phyloP scores from a whole-genome alignment of 1,139 yeast genomes.

The Suhomyces bokatorum region DNA sequence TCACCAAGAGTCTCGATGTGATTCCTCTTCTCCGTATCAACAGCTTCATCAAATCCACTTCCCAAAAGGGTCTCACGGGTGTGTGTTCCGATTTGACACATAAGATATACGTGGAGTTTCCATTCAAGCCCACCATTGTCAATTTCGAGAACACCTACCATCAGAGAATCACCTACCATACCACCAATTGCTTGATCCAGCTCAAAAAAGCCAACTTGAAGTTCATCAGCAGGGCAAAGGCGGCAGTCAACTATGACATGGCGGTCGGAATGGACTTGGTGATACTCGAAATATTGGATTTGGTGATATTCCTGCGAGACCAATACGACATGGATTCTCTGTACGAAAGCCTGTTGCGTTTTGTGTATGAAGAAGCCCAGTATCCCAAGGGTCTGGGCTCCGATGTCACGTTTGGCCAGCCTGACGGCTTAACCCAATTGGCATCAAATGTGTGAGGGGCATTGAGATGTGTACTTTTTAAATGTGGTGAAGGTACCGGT shows the following conservation, averaged over 20 bases:
- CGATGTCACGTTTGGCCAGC: neutral
- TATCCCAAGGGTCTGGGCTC: neutral
- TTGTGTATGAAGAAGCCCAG: constrained; percentile 23
- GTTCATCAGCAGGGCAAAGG: constrained; percentile 17
- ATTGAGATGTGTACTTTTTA: too few relatives aligned
- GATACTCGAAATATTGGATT: constrained; percentile 27
- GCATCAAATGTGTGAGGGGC: neutral
- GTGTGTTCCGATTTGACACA: constrained; percentile 35
- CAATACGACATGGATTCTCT: constrained; percentile 23
- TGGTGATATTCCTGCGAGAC: constrained; percentile 34
- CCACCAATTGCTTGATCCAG: constrained; percentile 26
- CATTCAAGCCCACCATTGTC: constrained; percentile 28
- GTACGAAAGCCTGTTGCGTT: constrained; percentile 18
- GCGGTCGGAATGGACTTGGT: constrained; percentile 17
- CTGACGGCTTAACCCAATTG: neutral
- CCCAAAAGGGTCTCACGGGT: constrained; percentile 27
- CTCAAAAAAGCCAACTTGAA: constrained; percentile 29
- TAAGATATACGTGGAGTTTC: constrained; percentile 32
- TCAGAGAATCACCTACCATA: constrained; percentile 35
- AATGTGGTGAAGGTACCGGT: neutral
- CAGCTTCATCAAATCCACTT: constrained; percentile 22
- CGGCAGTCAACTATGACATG: constrained; percentile 2
- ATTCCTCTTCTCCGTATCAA: constrained; percentile 34
- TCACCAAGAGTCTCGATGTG: constrained; percentile 18
- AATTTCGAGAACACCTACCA: constrained; percentile 31